Evolutionary conservation across 208 protist genomes (phyloP).

Genomic region (Leishmania tarentolae): DNA sequence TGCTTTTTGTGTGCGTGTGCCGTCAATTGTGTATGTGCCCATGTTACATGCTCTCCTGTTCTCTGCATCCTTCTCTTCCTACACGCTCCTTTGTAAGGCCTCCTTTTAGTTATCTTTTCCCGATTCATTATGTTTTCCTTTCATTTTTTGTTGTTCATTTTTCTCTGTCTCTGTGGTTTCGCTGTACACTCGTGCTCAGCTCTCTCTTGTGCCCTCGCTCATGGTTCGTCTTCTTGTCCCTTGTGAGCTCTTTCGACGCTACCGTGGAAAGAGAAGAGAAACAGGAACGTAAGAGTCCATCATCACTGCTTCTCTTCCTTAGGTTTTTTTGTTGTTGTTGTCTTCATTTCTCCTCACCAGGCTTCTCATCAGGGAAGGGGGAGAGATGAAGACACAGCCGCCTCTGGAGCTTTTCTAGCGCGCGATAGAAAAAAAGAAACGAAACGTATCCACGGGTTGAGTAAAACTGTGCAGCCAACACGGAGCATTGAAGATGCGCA

Average conservation of each 20-base stretch:
- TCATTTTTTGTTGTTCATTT: neutral
- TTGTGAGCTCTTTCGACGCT: neutral
- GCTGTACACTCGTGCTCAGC: neutral
- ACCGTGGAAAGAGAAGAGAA: neutral
- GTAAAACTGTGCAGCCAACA: neutral
- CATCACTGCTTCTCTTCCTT: neutral
- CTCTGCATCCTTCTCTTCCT: neutral
- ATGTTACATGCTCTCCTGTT: neutral
- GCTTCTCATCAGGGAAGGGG: neutral
- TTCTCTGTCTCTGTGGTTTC: neutral
- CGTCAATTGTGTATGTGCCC: neutral
- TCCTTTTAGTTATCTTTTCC: neutral
- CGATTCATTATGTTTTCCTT: neutral
- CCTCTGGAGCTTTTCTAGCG: neutral
- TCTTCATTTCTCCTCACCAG: neutral
- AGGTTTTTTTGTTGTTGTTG: neutral
- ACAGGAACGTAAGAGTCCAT: neutral
- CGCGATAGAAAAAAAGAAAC: neutral
- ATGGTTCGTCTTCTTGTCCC: neutral
- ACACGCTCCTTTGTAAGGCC: neutral
- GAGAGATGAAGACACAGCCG: neutral
- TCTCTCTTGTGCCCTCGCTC: neutral
- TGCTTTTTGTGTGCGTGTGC: neutral
- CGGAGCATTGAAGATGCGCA: neutral
- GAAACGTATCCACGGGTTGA: neutral